Base-by-base conservation (phyloP, 441 rosid species). In the Theobroma grandiflorum region DNA sequence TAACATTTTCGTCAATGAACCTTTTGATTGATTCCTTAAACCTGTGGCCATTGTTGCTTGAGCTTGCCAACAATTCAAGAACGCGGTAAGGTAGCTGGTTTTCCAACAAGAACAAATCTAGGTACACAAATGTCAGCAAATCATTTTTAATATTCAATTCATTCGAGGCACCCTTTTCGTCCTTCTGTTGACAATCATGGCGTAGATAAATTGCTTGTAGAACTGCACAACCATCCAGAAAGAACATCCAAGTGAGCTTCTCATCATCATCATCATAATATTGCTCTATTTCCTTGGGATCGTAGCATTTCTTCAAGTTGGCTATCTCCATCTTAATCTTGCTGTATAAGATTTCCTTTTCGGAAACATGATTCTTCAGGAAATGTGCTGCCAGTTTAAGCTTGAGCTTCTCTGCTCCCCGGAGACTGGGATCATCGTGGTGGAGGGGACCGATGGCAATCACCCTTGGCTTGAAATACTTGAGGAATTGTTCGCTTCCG, bases 31-130 rank as follows among this genome's bases (percentile, higher is more conserved):
- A 74, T 12, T 68, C 31, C 74, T 8, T 68, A 16, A 78, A 40
- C 6, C 0, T 50, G 4, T 15, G 0, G 3, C 58, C 33, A 15
- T 57, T 62, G 14, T 52, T 12, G 15, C 52, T 20, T 2, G 62
- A 42, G 16, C 43, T 50, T 20, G 74, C 67, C 50, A 81, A 55
- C 58, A 72, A 26, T 71, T 77, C 31, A 33, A 81, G 73, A 63
- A 81, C 53, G 3, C 10, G 31, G 22, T 37, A 72, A 15, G 80
- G 83, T n/a, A 76, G 53, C 63, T 81, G 83, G 64, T 80, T 80
- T 53, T 80, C 83, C 42, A 80, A 78, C 64, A 75, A 31, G 64
- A 81, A 53, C 43, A 80, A 37, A 55, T 76, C 80, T 16, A 63
- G 42, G 2, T 70, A 59, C 38, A 42, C 62, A 43, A 64, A 76